These are phyloP conservation scores for Yamadazyma olivae DNA, from an alignment of 805 yeast species.

Conservation along the genomic window DNA sequence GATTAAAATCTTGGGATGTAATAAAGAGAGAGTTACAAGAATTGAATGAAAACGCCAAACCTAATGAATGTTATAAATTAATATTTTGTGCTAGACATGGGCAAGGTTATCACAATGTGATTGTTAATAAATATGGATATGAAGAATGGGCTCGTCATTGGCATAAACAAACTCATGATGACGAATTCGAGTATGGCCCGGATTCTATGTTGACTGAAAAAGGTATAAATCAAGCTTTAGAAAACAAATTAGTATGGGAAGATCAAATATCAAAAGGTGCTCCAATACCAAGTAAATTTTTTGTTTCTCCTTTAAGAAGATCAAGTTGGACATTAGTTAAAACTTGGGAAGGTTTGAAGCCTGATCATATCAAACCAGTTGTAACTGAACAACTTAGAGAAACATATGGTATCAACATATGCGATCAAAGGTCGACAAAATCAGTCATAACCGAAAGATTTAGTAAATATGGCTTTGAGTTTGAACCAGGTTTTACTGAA, in stretches of 20 bases:
- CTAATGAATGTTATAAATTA: constrained; percentile 44
- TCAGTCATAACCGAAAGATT: constrained; percentile 37
- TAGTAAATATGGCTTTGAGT: constrained; percentile 30
- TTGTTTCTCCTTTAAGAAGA: constrained; percentile 63
- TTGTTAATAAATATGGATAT: constrained; percentile 52
- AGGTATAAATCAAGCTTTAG: constrained; percentile 56
- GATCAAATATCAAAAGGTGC: constrained; percentile 44
- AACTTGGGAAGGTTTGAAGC: constrained; percentile 47
- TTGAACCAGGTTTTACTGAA: constrained; percentile 45
- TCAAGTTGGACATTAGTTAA: constrained; percentile 53
- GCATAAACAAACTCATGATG: constrained; percentile 52
- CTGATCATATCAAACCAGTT: constrained; percentile 22
- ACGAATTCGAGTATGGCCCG: constrained; percentile 54
- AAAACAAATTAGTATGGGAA: constrained; percentile 42
- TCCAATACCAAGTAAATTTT: constrained; percentile 55
- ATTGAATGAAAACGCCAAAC: constrained; percentile 32
- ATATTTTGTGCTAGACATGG: constrained; percentile 64
- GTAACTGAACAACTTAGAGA: constrained; percentile 51
- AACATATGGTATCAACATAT: constrained; percentile 56
- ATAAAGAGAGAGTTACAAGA: constrained; percentile 26
- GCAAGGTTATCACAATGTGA: constrained; percentile 63
- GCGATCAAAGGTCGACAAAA: constrained; percentile 54
- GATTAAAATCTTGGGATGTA: constrained; percentile 39
- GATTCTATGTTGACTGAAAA: constrained; percentile 57
- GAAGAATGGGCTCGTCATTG: constrained; percentile 58